Evolutionary conservation across 805 yeast genomes (phyloP).

Genomic region (Metschnikowia cubensis): DNA sequence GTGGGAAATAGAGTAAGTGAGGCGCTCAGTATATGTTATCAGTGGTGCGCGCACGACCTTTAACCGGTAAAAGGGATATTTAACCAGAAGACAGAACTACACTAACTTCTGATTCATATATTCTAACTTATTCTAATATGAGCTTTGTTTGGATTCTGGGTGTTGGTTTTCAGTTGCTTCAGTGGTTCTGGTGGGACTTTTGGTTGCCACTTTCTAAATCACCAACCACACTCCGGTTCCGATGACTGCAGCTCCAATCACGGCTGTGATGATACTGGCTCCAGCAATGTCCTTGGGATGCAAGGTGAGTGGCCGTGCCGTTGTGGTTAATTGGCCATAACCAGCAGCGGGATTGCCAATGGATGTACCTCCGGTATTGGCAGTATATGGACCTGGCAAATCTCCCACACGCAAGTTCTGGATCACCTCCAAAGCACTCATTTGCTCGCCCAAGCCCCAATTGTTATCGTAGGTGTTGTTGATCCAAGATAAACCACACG

Average conservation of each 20-base stretch:
- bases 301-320: constrained; percentile 13
- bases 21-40: constrained; percentile 4
- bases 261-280: constrained; percentile 82
- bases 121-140: no score
- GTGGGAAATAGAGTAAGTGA: not conserved
- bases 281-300: constrained; percentile 52
- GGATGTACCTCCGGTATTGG: constrained; percentile 35
- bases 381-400: constrained; percentile 30
- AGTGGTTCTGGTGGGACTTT: not conserved
- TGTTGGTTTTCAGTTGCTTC: no score
- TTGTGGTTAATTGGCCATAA: constrained; percentile 8
- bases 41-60: constrained; percentile 10
- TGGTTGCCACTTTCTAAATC: not conserved
- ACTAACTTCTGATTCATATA: no score
- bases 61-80: no score
- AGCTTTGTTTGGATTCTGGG: no score
- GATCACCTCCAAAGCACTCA: constrained; percentile 21
- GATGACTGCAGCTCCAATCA: constrained; percentile 27
- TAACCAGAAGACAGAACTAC: no score
- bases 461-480: constrained; percentile 18
- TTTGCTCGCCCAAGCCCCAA: constrained; percentile 21
- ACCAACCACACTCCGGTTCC: constrained; percentile 20
- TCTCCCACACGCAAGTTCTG: constrained; percentile 21
- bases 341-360: constrained; percentile 36
- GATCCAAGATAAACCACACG: constrained; percentile 21